phyloP scores from a whole-genome alignment of 805 yeast genomes.

The Isabelozyma heimii region DNA sequence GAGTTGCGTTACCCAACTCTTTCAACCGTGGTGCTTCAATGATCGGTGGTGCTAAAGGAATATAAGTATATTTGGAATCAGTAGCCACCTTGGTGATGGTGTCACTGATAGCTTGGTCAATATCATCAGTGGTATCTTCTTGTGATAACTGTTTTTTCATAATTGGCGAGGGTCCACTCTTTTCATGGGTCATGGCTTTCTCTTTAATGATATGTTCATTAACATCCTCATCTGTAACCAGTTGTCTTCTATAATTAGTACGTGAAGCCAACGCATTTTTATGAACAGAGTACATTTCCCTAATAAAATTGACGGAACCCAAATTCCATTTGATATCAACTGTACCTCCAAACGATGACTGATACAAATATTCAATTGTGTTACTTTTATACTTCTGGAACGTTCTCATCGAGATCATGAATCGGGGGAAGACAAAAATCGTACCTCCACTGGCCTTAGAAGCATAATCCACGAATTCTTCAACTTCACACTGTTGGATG shows the following conservation, averaged over 20 bases:
- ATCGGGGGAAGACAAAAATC: conserved; percentile 76
- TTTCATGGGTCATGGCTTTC: not conserved
- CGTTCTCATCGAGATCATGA: conserved; percentile 72
- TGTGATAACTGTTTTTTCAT: conserved; percentile 9
- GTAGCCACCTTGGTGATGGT: conserved; percentile 36
- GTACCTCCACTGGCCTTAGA: conserved; percentile 70
- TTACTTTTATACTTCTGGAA: conserved; percentile 55
- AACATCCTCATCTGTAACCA: conserved; percentile 13
- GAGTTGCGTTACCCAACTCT: conserved; percentile 95
- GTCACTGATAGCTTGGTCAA: conserved; percentile 37
- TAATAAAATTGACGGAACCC: conserved; percentile 83
- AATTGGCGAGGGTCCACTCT: conserved; percentile 5
- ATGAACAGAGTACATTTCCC: conserved; percentile 92
- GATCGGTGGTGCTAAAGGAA: conserved; percentile 69
- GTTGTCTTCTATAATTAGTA: conserved; percentile 25
- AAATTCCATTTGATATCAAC: conserved; percentile 93
- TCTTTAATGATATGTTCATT: conserved; percentile 24
- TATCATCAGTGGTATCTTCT: conserved; percentile 18
- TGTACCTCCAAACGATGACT: conserved; percentile 79
- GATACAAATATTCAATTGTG: conserved; percentile 62
- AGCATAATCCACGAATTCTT: conserved; percentile 55
- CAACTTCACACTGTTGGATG: conserved; percentile 44
- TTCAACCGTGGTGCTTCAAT: conserved; percentile 87
- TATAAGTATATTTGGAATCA: conserved; percentile 48
- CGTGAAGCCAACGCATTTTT: conserved; percentile 69